Base-by-base conservation (phyloP, 2,329 filamentous ascomycete species). In the Colletotrichum sp. region DNA sequence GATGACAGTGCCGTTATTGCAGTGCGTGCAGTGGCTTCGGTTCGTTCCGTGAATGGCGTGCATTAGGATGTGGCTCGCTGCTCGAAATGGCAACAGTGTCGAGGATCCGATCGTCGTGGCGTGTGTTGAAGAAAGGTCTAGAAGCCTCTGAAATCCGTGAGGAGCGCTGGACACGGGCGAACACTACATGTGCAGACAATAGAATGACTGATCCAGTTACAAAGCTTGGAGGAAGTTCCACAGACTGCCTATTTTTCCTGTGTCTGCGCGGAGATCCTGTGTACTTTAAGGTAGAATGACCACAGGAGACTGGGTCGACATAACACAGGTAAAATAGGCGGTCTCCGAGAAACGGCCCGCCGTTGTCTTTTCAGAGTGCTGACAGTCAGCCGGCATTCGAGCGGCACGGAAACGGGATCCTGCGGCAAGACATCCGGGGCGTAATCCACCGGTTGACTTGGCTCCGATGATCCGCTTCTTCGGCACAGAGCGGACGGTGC, bases 1-100 rank as follows among this genome's bases (percentile, higher is more conserved):
- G 16, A 10, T 49, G 18, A 0, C 9, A 49, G 4, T 21, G 8
- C 0, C 16, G 44, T 49, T 49, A 9, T 49, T 10, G 44, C 44
- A 2, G 0, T 26, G 26, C 0, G 63, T 49, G 63, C 34, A 66
- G 1, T 10, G 6, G 12, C 16, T 59, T 66, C 34, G 34, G 60
- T 12, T 71, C 30, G 60, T 71, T 36, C 60, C 60, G 67, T 7
- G 12, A 5, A 21, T 66, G 67, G 52, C 10, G 21, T 66, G 67
- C 60, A 62, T 67, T 28, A n/a, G 10, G 18, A 55, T 39, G 34
- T 24, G 32, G 30, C 24, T 39, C 30, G 21, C 16, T 21, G 16
- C 16, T 18, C 4, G 26, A 52, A 62, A 57, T 28, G 21, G 52
- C 52, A 28, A 24, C 13, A 28, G 7, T 57, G 21, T 18, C 12